These are phyloP conservation scores for Akanthomyces dipterigenus DNA, from an alignment of 2,329 filamentous ascomycete species.

Conservation along the genomic window DNA sequence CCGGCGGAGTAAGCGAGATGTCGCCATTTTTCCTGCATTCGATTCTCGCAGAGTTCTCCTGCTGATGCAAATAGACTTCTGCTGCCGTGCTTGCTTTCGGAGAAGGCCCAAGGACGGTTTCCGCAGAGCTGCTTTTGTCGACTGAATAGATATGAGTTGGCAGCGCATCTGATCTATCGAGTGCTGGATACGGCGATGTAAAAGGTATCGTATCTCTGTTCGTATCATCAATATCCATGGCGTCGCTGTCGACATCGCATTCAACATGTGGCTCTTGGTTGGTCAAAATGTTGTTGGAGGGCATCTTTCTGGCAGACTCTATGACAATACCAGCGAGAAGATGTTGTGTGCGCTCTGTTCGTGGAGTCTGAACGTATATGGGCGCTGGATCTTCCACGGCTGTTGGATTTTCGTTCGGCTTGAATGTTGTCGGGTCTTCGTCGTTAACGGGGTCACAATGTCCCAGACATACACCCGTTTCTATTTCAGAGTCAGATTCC, in stretches of 20 bases:
- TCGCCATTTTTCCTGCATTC: background rate
- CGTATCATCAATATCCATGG: conserved; percentile 6
- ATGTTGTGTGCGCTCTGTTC: background rate
- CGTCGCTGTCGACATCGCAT: background rate
- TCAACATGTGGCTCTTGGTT: background rate
- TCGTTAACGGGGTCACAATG: background rate
- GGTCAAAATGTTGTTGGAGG: too few species aligned
- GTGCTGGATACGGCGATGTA: background rate
- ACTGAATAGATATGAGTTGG: background rate
- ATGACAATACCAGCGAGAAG: background rate
- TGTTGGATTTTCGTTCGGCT: background rate
- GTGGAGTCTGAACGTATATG: background rate
- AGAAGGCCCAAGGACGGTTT: background rate
- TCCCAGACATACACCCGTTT: background rate
- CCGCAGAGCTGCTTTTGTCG: background rate
- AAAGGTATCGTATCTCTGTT: background rate
- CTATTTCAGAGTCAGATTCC: background rate
- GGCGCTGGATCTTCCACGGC: background rate
- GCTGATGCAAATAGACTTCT: background rate
- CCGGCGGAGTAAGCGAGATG: background rate
- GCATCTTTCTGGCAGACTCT: background rate
- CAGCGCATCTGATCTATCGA: background rate
- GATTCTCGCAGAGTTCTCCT: too few species aligned
- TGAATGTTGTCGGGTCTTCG: background rate
- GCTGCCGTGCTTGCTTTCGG: background rate